These are phyloP conservation scores for Euphorbia tirucalli DNA, from an alignment of 345 rosid genomes.

Conservation along the genomic window DNA sequence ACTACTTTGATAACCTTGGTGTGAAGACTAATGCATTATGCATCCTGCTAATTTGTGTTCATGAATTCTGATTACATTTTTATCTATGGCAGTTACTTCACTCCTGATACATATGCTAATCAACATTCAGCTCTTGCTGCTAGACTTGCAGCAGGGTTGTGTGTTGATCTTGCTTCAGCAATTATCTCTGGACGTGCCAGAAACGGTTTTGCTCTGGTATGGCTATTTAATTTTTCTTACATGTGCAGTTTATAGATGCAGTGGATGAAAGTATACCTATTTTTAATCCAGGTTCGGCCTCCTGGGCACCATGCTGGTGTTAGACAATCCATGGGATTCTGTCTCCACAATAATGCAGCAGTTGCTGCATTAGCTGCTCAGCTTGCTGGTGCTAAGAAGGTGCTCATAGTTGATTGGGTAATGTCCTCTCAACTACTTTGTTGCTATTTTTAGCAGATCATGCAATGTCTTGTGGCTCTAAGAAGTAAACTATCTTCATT, in stretches of 20 bases:
- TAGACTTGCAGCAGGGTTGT: constrained; percentile 95
- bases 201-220: constrained; percentile 98
- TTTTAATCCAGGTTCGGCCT: constrained; percentile 75
- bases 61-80: background rate
- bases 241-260: background rate
- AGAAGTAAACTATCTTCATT: background rate
- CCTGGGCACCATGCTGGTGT: constrained; percentile 99
- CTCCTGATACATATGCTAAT: constrained; percentile 94
- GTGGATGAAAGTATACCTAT: constrained; percentile 1
- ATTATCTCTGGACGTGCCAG: constrained; percentile 66
- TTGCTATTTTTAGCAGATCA: constrained; percentile 18
- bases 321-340: constrained; percentile 91
- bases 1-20: background rate
- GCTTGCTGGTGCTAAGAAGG: constrained; percentile 88
- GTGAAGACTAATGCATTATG: background rate
- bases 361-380: constrained; percentile 91
- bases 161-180: constrained; percentile 92
- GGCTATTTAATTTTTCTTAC: constrained; percentile 12
- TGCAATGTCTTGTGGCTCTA: background rate
- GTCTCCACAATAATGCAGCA: constrained; percentile 99
- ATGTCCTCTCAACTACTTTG: constrained; percentile 24
- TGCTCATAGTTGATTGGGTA: constrained; percentile 97
- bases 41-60: background rate
- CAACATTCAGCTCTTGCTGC: constrained; percentile 98
- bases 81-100: constrained; percentile 70